Conservation (phyloP, 2,329 filamentous ascomycete genomes). For the Lecanicillium sp. region DNA sequence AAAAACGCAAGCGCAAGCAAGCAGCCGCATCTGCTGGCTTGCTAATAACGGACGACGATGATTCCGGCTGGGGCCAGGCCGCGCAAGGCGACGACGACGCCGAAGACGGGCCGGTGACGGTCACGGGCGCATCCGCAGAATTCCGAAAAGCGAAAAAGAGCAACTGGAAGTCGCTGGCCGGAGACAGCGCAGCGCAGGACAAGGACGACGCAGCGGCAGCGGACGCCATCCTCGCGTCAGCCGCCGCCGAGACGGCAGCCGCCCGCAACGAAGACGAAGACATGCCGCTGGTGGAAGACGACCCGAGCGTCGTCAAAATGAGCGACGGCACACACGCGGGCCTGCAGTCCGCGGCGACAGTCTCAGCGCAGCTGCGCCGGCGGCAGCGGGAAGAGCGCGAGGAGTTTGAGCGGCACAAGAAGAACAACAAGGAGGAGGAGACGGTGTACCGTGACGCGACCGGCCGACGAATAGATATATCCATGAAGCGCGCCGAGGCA, state of each 20-base stretch:
- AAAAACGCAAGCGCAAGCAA: conserved; percentile 61
- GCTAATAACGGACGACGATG: conserved; percentile 60
- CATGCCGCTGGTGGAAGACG: conserved; percentile 39
- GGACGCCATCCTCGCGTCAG: conserved; percentile 70
- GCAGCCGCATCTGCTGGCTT: conserved; percentile 44
- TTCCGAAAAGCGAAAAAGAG: conserved; percentile 74
- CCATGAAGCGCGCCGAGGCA: conserved; percentile 83
- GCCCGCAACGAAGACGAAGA: conserved; percentile 43
- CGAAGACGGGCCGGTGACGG: conserved; percentile 44
- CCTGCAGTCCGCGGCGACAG: conserved; percentile 75
- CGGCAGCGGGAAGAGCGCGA: conserved; percentile 60
- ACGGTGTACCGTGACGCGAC: conserved; percentile 95
- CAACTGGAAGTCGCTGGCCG: conserved; percentile 68
- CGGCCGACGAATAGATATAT: conserved; percentile 87
- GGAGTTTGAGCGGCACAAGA: conserved; percentile 40
- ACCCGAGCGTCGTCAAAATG: conserved; percentile 59
- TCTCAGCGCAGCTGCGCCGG: conserved; percentile 61
- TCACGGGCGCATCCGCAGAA: conserved; percentile 49
- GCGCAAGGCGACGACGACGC: conserved; percentile 44
- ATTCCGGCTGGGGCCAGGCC: conserved; percentile 43
- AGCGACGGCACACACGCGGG: conserved; percentile 83
- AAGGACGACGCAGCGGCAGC: conserved; percentile 53
- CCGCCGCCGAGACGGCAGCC: conserved; percentile 60
- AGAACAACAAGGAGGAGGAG: conserved; percentile 54
- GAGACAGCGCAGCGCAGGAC: conserved; percentile 24